These are phyloP conservation scores for Paraphaeosphaeria sporulosa DNA, from an alignment of 2,329 filamentous ascomycete genomes.

Conservation along the genomic window DNA sequence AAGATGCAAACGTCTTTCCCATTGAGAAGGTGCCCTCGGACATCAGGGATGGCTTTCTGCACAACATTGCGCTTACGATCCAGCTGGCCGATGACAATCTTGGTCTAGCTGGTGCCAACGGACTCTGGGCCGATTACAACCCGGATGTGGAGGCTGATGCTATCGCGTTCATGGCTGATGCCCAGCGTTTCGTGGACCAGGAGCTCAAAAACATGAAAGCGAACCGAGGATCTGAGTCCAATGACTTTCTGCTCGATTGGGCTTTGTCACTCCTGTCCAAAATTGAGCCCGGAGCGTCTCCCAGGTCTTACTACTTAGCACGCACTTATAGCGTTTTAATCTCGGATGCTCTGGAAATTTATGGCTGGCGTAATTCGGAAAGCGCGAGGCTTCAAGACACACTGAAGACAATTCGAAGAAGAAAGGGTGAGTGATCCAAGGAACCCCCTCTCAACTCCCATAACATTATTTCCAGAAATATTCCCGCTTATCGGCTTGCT, in stretches of 20 bases:
- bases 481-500: constrained; percentile 59
- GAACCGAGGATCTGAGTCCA: constrained; percentile 21
- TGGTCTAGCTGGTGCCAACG: constrained; percentile 63
- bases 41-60: constrained; percentile 47
- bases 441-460: background rate
- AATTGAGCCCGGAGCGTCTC: constrained; percentile 28
- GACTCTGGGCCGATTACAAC: constrained; percentile 58
- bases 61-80: constrained; percentile 61
- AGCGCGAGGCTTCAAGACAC: constrained; percentile 46
- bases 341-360: constrained; percentile 51
- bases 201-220: constrained; percentile 47
- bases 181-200: constrained; percentile 55
- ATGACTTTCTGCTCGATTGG: constrained; percentile 35
- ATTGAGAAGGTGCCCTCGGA: constrained; percentile 41
- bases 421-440: constrained; percentile 22
- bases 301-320: constrained; percentile 52
- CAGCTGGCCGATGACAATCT: constrained; percentile 68
- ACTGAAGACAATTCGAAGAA: constrained; percentile 41
- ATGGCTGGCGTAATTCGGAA: constrained; percentile 50
- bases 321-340: constrained; percentile 49
- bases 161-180: constrained; percentile 60
- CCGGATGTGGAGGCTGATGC: constrained; percentile 61
- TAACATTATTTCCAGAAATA: constrained; percentile 41
- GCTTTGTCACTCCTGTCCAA: constrained; percentile 33
- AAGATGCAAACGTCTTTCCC: constrained; percentile 47